phyloP scores from a whole-genome alignment of 257 asterid species.

The Apocynum venetum region DNA sequence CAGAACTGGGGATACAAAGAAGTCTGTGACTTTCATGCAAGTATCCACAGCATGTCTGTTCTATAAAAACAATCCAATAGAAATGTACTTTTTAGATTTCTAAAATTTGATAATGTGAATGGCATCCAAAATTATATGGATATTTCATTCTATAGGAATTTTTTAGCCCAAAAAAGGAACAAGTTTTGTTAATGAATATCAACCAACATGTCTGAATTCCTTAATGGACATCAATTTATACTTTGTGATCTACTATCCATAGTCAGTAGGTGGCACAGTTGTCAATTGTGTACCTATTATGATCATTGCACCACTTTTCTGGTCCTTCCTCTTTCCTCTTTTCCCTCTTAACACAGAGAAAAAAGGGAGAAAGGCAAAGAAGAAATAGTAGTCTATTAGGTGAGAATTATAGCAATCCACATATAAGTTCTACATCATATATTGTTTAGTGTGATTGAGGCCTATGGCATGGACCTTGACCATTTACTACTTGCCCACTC shows the following conservation, averaged over 20 bases:
- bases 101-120: neutral
- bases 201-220: neutral
- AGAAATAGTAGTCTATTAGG: neutral
- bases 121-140: neutral
- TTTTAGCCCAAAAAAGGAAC: neutral
- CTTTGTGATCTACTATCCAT: neutral
- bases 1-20: neutral
- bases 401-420: neutral
- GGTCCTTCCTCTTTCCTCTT: neutral
- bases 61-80: neutral
- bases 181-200: neutral
- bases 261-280: neutral
- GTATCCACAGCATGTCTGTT: neutral
- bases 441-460: neutral
- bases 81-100: neutral
- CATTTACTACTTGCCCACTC: neutral
- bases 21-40: neutral
- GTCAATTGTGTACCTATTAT: neutral
- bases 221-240: no score
- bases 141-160: neutral
- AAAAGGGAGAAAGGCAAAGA: neutral
- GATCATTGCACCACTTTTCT: neutral
- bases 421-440: neutral
- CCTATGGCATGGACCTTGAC: neutral
- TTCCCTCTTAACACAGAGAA: neutral